Percentiles rank a stretch among this genome's conserved stretches.
These are phyloP conservation scores for Megacollybia marginata DNA, from an alignment of 768 basidiomycete genomes.

Conservation along the genomic window DNA sequence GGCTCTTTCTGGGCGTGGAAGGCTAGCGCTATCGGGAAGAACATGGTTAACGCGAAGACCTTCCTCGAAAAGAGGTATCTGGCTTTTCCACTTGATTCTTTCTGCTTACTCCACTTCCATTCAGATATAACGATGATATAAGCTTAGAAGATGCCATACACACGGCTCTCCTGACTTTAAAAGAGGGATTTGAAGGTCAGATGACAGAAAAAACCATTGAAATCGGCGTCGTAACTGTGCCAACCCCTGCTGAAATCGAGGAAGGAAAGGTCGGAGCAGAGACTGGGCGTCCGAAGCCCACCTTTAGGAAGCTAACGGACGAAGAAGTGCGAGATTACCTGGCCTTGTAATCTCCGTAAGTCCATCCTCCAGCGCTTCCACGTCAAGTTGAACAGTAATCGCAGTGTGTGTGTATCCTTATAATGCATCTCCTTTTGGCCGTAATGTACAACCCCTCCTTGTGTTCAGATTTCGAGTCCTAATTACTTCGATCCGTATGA, in stretches of 20 bases:
- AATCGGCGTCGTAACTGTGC: constrained; percentile 92
- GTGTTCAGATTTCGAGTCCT: too few species aligned
- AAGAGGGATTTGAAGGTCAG: constrained; percentile 99
- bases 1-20: constrained; percentile 99
- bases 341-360: constrained; percentile 48
- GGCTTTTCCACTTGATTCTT: constrained; percentile 10
- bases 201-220: constrained; percentile 99
- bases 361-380: neutral
- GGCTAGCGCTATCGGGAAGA: constrained; percentile 98
- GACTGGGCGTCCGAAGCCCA: constrained; percentile 69
- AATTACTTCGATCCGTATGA: too few species aligned
- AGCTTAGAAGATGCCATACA: constrained; percentile 98
- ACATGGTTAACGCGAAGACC: constrained; percentile 99
- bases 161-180: constrained; percentile 93
- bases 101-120: constrained; percentile 14
- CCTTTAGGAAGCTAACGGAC: constrained; percentile 92
- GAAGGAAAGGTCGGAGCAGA: constrained; percentile 63
- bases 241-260: constrained; percentile 62
- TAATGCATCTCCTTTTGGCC: too few species aligned
- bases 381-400: too few species aligned
- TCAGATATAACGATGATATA: constrained; percentile 97
- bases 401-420: too few species aligned
- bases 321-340: constrained; percentile 97
- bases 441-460: too few species aligned
- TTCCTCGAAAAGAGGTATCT: constrained; percentile 89